phyloP scores from a whole-genome alignment of 179 eudicot species.

The Vitellaria paradoxa region DNA sequence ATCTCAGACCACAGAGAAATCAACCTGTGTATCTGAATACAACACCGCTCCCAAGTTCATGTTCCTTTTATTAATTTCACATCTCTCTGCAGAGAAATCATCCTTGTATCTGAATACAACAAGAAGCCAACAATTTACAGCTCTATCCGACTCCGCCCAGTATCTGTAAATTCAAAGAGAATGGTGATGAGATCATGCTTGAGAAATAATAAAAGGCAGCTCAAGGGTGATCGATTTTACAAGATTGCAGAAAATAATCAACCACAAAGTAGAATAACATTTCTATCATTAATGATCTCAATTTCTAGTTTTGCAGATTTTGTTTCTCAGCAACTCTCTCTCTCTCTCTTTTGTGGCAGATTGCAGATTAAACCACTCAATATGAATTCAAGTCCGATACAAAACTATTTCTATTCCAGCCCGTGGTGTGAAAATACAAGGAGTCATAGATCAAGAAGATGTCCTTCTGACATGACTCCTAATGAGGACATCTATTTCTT shows the following conservation, averaged over 20 bases:
- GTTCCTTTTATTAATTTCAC: conserved; percentile 3
- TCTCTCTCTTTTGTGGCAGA: background rate
- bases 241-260: background rate
- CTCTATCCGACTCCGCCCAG: background rate
- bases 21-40: conserved; percentile 4
- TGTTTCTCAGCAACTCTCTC: background rate
- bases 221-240: background rate
- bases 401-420: background rate
- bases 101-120: conserved; percentile 1
- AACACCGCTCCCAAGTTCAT: background rate
- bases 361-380: background rate
- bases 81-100: background rate
- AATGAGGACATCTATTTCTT: too few species aligned
- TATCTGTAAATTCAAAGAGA: conserved; percentile 9
- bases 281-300: background rate
- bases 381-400: background rate
- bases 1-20: background rate
- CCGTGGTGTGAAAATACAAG: background rate
- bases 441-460: background rate
- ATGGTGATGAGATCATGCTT: background rate
- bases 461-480: background rate
- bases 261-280: background rate
- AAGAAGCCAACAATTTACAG: conserved; percentile 3
- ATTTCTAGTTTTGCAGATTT: background rate
- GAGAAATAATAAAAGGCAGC: background rate